Base-by-base conservation (phyloP, 23 red algal genomes). In the Gracilaria vermiculophylla region DNA sequence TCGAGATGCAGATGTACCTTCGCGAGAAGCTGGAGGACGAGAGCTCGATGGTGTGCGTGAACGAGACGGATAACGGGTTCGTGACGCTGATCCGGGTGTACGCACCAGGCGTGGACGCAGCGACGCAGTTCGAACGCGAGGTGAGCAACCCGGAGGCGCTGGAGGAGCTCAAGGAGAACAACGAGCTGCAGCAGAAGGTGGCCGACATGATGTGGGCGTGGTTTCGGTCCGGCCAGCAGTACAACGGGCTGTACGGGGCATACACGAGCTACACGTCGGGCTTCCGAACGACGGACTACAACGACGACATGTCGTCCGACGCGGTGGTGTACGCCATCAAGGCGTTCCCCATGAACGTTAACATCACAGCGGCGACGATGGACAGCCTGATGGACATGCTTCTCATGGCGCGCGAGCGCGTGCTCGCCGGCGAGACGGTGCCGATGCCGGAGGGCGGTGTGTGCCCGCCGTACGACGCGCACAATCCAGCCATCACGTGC, bases 281-380 rank as follows among this genome's bases (percentile, higher is more conserved):
- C 3, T 88, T 88, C 50, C 72, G 84, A 34, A 88, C 49, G 8
- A 88, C 84, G 8, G 69, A 88, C 21, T 88, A 88, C 44, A 57
- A 69, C 69, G 79, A 67, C 56, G 84, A 88, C 42, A 69, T 58
- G 40, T 52, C 66, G 11, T 25, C 27, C 14, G 70, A 69, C 24
- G 84, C 53, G 16, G 53, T 78, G 27, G 53, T 76, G 48, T 79
- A 57, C 76, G 84, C 84, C 6, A 14, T 88, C 24, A 88, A 88
- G 49, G 72, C 84, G 2, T 88, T 88, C 67, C 84, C 84, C 17
- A 77, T 88, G 84, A 88, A 88, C 56, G 67, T 88, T 6, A 88
- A 88, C 50, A 53, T 88, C 37, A 88, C 84, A 5, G 0, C 66
- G 1, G 24, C 77, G 8, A 58, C 49, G 15, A 88, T 88, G 49